Evolutionary conservation across 208 protist genomes (phyloP), one percentile per base, ranked within the genome.

Genomic region (Acanthamoeba lugdunensis): DNA sequence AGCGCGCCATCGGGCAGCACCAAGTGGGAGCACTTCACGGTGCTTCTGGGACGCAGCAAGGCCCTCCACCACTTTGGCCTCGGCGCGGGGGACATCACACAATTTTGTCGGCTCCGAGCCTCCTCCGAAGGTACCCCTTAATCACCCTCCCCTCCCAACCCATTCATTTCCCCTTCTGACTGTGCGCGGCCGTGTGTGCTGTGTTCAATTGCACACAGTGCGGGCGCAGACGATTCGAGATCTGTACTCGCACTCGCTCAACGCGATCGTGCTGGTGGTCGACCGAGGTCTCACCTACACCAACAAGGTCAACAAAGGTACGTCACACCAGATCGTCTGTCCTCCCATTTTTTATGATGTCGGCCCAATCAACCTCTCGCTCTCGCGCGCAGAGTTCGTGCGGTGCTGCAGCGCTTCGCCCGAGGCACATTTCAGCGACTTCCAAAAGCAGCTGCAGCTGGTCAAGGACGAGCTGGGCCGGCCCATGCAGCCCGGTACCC

Each of bases 11-110:
- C 77, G 48, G 28, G 77, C 77, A 41, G 56, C 23, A 84, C 9
- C 48, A 84, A 84, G 48, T 84, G 77, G 77, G 77, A 84, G 48
- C 77, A 84, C 37, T 84, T 84, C 77, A 84, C 77, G 23, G 77
- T 84, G 37, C 77, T 84, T 2, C 77, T 84, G 23, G 77, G 77
- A 13, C 37, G 77, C 23, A 56, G 28, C 77, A 84, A 84, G 45
- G 77, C 77, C 48, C 77, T 84, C 23, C 77, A 84, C 25, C 77
- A 84, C 48, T 84, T 84, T 58, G 77, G 77, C 48, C 77, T 84
- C 25, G 77, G 77, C 16, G 77, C 77, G 16, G 77, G 77, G 11
- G 77, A 84, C 28, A n/a, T 84, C n/a, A 30, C 48, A n/a, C 77
- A 84, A 23, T 84, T 84, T 58, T 84, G 77, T 84, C 77, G 77